Evolutionary conservation across 208 protist species (phyloP).

Genomic region (Trypanosoma vivax): DNA sequence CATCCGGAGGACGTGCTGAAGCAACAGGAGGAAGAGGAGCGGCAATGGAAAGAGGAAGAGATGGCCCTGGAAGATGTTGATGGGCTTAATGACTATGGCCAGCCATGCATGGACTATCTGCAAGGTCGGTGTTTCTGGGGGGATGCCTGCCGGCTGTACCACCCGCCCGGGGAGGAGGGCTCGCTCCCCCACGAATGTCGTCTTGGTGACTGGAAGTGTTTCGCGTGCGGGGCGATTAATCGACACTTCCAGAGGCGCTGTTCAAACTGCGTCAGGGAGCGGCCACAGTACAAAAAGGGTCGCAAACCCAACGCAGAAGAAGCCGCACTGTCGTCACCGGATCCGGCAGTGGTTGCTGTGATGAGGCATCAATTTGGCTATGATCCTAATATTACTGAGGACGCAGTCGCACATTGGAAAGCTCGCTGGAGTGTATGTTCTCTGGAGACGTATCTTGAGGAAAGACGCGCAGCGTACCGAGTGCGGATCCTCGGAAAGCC

Average conservation of each 20-base stretch:
- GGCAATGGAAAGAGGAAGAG: constrained; percentile 73
- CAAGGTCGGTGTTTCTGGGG: constrained; percentile 84
- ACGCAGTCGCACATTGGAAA: constrained; percentile 72
- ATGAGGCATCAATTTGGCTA: constrained; percentile 86
- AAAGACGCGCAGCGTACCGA: constrained; percentile 72
- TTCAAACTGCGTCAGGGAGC: constrained; percentile 85
- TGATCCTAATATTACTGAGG: constrained; percentile 53
- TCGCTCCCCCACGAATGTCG: constrained; percentile 80
- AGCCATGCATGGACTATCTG: constrained; percentile 90
- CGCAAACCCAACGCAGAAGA: constrained; percentile 55
- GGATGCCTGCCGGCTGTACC: constrained; percentile 62
- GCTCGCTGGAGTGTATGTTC: constrained; percentile 36
- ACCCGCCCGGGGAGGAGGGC: constrained; percentile 84
- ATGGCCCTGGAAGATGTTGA: constrained; percentile 68
- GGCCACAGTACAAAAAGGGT: constrained; percentile 85
- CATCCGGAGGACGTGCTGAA: constrained; percentile 59
- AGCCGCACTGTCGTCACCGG: constrained; percentile 56
- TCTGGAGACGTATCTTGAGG: constrained; percentile 49
- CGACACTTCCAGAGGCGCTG: constrained; percentile 87
- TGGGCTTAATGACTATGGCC: constrained; percentile 85
- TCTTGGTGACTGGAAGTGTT: constrained; percentile 89
- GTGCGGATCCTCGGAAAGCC: constrained; percentile 59
- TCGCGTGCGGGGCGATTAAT: constrained; percentile 85
- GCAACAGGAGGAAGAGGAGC: constrained; percentile 73
- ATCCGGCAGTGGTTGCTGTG: constrained; percentile 37